A percentile compares a stretch with the other conserved stretches of the same genome.
phyloP scores from a whole-genome alignment of 192 early-diverging fungal species.

The Funneliformis geosporum region DNA sequence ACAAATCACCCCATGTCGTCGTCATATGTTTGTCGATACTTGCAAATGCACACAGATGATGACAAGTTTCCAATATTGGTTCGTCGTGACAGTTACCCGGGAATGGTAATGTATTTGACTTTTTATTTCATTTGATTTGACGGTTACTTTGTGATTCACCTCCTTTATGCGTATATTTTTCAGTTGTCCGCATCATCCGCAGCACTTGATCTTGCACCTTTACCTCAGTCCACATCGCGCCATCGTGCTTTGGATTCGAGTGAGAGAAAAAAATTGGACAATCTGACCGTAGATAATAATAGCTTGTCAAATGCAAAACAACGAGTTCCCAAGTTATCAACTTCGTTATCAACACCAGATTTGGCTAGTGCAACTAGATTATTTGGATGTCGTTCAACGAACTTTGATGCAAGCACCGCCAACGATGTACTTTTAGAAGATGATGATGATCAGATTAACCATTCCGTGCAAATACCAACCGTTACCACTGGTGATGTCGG shows the following conservation, averaged over 20 bases:
- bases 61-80: conserved; percentile 51
- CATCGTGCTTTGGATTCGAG: conserved; percentile 50
- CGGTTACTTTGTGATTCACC: neutral
- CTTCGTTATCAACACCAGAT: conserved; percentile 52
- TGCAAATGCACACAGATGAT: conserved; percentile 47
- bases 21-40: conserved; percentile 43
- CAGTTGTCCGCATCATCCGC: conserved; percentile 50
- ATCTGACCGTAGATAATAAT: conserved; percentile 32
- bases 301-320: conserved; percentile 36
- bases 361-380: conserved; percentile 36
- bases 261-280: conserved; percentile 43
- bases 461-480: conserved; percentile 8
- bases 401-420: neutral
- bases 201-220: conserved; percentile 46
- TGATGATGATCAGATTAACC: neutral
- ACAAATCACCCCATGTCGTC: neutral
- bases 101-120: conserved; percentile 16
- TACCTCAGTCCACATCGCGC: conserved; percentile 41
- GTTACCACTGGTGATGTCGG: neutral
- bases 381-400: conserved; percentile 36
- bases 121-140: neutral
- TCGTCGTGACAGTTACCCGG: conserved; percentile 27
- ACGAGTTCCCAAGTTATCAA: conserved; percentile 42
- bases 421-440: conserved; percentile 2
- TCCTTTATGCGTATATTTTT: neutral